Conservation (phyloP, 2,329 filamentous ascomycete species). For the Cladophialophora carrionii region DNA sequence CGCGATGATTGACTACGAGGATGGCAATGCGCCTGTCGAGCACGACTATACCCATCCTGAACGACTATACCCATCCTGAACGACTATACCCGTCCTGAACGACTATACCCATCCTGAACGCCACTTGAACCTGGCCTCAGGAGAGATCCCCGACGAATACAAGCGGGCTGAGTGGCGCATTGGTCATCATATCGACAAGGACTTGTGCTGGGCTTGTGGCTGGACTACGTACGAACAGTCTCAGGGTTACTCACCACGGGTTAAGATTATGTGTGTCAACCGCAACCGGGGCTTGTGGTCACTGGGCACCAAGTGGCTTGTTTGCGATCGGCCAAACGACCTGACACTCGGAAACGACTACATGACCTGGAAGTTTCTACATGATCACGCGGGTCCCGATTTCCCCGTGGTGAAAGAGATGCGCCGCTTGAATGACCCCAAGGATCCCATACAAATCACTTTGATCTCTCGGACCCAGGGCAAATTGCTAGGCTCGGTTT, state of each 20-base stretch:
- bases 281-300: background rate
- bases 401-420: background rate
- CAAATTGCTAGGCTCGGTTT: background rate
- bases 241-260: background rate
- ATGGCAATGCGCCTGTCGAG: too few relatives aligned
- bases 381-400: background rate
- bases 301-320: background rate
- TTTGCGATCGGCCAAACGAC: background rate
- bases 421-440: background rate
- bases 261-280: background rate
- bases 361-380: background rate
- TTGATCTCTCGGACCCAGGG: background rate
- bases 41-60: too few relatives aligned
- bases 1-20: too few relatives aligned
- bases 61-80: too few relatives aligned
- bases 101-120: too few relatives aligned
- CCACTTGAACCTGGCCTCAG: too few relatives aligned
- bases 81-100: too few relatives aligned
- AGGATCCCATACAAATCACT: background rate
- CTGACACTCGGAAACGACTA: background rate
- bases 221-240: background rate
- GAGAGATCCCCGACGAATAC: background rate
- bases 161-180: background rate
- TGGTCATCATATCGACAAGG: background rate
- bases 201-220: background rate